These are phyloP conservation scores for Lasiosphaeriaceae sp. DNA, from an alignment of 495 filamentous ascomycete genomes.

Conservation along the genomic window DNA sequence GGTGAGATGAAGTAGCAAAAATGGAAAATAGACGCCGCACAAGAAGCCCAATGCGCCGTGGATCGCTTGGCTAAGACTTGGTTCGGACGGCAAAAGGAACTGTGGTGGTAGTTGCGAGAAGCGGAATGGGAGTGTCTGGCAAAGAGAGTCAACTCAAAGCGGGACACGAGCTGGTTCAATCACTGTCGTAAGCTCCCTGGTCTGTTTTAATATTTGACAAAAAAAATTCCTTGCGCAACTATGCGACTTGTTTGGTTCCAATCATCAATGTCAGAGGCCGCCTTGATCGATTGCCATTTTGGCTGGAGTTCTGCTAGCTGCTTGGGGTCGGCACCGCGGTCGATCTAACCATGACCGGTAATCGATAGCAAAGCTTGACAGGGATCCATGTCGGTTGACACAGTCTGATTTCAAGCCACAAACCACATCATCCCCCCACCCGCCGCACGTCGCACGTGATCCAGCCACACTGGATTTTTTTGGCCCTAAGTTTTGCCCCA, in stretches of 20 bases:
- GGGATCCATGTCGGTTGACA: neutral
- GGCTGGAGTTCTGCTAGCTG: neutral
- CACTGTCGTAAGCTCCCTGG: neutral
- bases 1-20: neutral
- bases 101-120: too few relatives aligned
- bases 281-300: neutral
- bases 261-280: conserved; percentile 10
- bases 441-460: conserved; percentile 21
- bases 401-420: conserved; percentile 13
- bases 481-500: conserved; percentile 20
- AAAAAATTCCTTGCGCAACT: conserved; percentile 10
- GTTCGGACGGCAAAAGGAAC: too few relatives aligned
- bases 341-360: neutral
- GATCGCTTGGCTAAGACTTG: too few relatives aligned
- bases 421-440: conserved; percentile 1
- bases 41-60: too few relatives aligned
- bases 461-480: conserved; percentile 22
- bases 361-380: neutral
- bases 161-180: neutral
- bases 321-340: neutral
- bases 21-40: too few relatives aligned
- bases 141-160: too few relatives aligned
- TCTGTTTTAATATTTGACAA: neutral
- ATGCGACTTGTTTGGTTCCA: conserved; percentile 11
- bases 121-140: too few relatives aligned